These are phyloP conservation scores for Clavispora fructus DNA, from an alignment of 805 yeast species.

Conservation along the genomic window DNA sequence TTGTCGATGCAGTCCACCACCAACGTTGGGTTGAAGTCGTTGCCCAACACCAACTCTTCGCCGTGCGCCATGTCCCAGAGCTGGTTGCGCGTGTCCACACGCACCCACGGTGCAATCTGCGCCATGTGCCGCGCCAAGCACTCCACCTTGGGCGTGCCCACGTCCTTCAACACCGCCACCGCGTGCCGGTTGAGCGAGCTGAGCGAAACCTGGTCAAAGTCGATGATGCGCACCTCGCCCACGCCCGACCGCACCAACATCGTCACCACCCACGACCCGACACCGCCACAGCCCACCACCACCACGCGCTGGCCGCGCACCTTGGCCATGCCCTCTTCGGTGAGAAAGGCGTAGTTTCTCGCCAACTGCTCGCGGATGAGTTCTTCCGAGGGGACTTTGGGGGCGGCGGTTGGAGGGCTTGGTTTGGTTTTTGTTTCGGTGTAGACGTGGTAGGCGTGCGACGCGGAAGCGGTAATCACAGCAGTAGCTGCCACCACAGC, in stretches of 20 bases:
- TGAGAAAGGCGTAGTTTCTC: slow-evolving; percentile 85
- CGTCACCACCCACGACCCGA: slow-evolving; percentile 93
- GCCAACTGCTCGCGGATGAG: slow-evolving; percentile 89
- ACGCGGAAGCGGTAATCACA: slow-evolving; percentile 8
- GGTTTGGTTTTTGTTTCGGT: background rate
- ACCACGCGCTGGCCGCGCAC: slow-evolving; percentile 69
- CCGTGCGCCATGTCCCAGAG: slow-evolving; percentile 71
- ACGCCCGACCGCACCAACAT: slow-evolving; percentile 92
- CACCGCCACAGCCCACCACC: slow-evolving; percentile 95
- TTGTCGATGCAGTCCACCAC: slow-evolving; percentile 96
- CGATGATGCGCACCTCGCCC: slow-evolving; percentile 71
- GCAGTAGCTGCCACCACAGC: slow-evolving; percentile 10
- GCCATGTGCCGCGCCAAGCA: slow-evolving; percentile 65
- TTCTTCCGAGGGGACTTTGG: slow-evolving; percentile 41
- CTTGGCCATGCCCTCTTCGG: slow-evolving; percentile 74
- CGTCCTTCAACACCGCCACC: slow-evolving; percentile 86
- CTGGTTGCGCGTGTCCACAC: slow-evolving; percentile 70
- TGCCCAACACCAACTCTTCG: slow-evolving; percentile 49
- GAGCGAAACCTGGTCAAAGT: slow-evolving; percentile 93
- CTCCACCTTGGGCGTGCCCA: slow-evolving; percentile 85
- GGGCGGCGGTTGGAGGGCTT: too few relatives aligned
- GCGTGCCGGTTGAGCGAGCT: slow-evolving; percentile 93
- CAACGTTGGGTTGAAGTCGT: slow-evolving; percentile 57
- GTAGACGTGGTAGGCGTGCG: slow-evolving; percentile 5
- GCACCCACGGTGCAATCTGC: slow-evolving; percentile 90